Conservation (phyloP, 2,329 filamentous ascomycete genomes). For the Chaetomium olivaceum region DNA sequence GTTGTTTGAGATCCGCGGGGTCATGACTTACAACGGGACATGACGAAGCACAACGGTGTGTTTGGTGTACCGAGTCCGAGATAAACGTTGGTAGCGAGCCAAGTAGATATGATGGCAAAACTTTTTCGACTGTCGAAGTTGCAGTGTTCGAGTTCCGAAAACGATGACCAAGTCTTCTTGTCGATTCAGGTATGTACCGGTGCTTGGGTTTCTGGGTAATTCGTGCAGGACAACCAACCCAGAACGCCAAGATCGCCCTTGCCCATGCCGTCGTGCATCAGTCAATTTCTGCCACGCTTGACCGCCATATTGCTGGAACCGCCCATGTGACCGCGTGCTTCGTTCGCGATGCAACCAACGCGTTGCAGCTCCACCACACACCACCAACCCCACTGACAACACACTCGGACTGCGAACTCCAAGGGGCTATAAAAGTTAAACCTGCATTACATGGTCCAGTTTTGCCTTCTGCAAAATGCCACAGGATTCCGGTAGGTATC, state of each 20-base stretch:
- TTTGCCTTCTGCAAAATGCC: slow-evolving; percentile 30
- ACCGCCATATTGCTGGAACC: neutral
- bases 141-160: neutral
- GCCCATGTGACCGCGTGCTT: slow-evolving; percentile 30
- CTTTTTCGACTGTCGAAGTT: neutral
- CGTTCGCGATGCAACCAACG: slow-evolving; percentile 24
- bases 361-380: slow-evolving; percentile 8
- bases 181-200: neutral
- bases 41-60: slow-evolving; percentile 1
- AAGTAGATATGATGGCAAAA: neutral
- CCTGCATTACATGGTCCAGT: neutral
- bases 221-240: neutral
- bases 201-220: neutral
- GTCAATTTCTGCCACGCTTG: neutral
- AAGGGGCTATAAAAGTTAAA: neutral
- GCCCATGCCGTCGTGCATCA: neutral
- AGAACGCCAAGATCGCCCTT: neutral
- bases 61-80: neutral
- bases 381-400: neutral
- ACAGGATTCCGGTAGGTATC: slow-evolving; percentile 31
- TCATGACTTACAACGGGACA: slow-evolving; percentile 28
- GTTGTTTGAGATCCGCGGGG: neutral
- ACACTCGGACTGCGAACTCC: neutral
- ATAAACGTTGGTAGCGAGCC: neutral
- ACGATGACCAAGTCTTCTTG: slow-evolving; percentile 19